Base-by-base conservation (phyloP, 495 filamentous ascomycete species). In the Rostrohypoxylon terebratum region DNA sequence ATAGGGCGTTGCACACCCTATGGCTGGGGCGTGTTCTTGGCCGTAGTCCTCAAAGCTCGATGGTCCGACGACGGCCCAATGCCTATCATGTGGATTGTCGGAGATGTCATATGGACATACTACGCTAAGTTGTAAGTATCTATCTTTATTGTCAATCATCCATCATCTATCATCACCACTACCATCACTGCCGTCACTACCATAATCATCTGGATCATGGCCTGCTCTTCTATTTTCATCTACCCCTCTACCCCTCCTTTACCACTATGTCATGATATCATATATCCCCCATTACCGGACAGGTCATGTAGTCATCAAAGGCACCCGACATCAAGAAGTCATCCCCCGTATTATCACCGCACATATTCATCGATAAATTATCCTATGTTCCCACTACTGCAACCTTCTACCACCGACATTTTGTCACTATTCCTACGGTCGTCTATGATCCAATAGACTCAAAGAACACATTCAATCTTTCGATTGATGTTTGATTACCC, bases 11-110 rank as follows among this genome's bases (percentile, higher is more conserved):
- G 31, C 53, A 64, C 64, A 9, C 14, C 59, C 18, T 53, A 20
- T 25, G 64, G 70, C 55, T 68, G 63, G 70, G 47, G 10, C 38
- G 70, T 7, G 20, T 64, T 47, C 14, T 45, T 3, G 5, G 36
- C 44, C 0, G 8, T 33, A 4, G 8, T 1, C 25, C 20, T 51
- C 4, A 2, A 18, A 20, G 2, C 51, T 55, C 59, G 40, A 68
- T 23, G 68, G 61, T 2, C 42, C 16, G 20, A 48, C 13, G 14
- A 4, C 20, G 3, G 6, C 28, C 6, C 28, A 28, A 28, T 5
- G 28, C 28, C 28, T 10, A 6, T 61, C 25, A 0, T 44, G n/a
- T 31, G 34, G 38, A 18, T 8, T 1, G 21, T 59, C 31, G 4
- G 34, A 1, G 25, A 47, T 2, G 0, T 53, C 8, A n/a, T 36